Base-by-base conservation (phyloP, 2,329 filamentous ascomycete genomes). In the Pseudogymnoascus sp. region DNA sequence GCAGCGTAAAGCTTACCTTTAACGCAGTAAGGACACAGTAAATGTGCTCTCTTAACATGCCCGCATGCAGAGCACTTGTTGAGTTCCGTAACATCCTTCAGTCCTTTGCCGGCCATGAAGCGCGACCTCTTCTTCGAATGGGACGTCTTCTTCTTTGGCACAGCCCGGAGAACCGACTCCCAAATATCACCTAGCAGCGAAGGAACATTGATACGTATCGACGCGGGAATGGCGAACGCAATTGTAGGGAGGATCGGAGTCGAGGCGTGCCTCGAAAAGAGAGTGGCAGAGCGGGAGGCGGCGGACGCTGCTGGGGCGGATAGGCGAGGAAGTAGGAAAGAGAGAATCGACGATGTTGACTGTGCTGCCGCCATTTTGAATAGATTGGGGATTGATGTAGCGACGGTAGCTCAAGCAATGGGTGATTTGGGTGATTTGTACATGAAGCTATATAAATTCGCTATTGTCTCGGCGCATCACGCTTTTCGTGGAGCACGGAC, bases 101-200 rank as follows among this genome's bases (percentile, higher is more conserved):
- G 76, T 47, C 87, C 93, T 78, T 99, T 99, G 71, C 94, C 94
- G 22, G 92, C 93, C 87, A 97, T 89, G 72, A 96, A 91, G 70
- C 95, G 85, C 72, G 91, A 87, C 68, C 94, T 84, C 81, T 91
- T 96, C 79, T 94, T 96, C 80, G 90, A 90, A 75, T 99, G 91
- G 41, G 93, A 97, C 35, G 91, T 95, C 83, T 97, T 99, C 79
- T 96, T 97, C 82, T 99, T 99, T 4, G 94, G 94, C 14, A 97
- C 94, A 1, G 94, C 94, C 66, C 87, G 87, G 67, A 99, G 80
- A 50, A 99, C 83, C 5, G 90, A 91, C 68, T 97, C 93, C 93
- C 93, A 97, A 69, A 99, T 86, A 65, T 89, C 89, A 61, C 84
- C 86, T 20, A 96, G 76, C n/a, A 91, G 71, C 4, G 82, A 82